Evolutionary conservation across 1,284 basidiomycete species (phyloP), one percentile per base, ranked within the genome.

Genomic region (Sporisorium exsertum): DNA sequence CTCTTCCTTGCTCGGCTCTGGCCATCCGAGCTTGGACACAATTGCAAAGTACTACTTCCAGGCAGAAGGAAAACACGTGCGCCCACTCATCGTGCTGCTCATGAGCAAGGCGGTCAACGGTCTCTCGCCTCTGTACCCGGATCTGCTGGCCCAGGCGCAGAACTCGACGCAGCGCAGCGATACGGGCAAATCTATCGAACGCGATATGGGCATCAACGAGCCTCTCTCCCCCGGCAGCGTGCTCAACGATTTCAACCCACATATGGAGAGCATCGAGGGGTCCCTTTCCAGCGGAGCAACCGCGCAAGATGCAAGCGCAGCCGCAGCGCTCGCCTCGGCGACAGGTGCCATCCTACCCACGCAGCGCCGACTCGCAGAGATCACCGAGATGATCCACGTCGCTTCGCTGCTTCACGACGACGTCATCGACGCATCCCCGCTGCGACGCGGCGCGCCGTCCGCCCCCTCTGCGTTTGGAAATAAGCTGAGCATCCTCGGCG

Each of bases 311-410:
- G 56, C 37, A 3, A 50, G 29, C 5, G 56, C 66, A n/a, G 61
- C 58, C 3, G 47, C 55, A n/a, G 58, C 62, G 18, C 55, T 66
- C 5, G 46, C 62, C 0, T 63, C 62, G 13, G 56, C 74, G 5
- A 52, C 68, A 0, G 63, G 74, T 26, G 64, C 72, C 35, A 82
- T 85, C 45, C 89, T 98, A 9, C 94, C 96, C 8, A 93, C 94
- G 0, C 96, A 99, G 86, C 88, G 92, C 26, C 91, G 96, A 32
- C 90, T 99, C 26, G 96, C 96, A 2, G 94, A 96, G 84, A 97
- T 99, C 64, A 92, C 94, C 55, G 97, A 99, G 86, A 97, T 99
- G 94, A 94, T 99, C 71, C 95, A 99, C 85, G 94, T 97, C 73
- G 96, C 97, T 32, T 96, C 94, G 1, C 89, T 97, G 8, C 88